Evolutionary conservation across 2,329 filamentous ascomycete species (phyloP).

Genomic region (Aaosphaeria pasadenensis): DNA sequence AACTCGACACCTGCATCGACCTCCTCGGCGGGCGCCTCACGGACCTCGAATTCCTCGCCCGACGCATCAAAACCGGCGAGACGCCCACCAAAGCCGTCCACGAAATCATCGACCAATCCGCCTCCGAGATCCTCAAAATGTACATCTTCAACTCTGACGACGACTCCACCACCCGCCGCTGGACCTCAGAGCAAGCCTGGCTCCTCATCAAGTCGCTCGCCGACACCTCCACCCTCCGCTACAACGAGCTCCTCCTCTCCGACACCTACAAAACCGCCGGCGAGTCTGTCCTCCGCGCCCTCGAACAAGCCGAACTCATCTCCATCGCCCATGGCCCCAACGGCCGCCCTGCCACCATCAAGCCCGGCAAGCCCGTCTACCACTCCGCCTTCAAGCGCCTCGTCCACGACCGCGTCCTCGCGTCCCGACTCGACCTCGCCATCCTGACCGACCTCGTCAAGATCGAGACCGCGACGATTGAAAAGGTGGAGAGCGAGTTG

Average conservation of each 20-base stretch:
- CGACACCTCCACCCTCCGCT: conserved; percentile 65
- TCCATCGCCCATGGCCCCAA: conserved; percentile 65
- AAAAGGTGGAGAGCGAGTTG: conserved; percentile 77
- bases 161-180: conserved; percentile 55
- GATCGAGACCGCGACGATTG: conserved; percentile 70
- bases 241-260: conserved; percentile 80
- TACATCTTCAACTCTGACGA: conserved; percentile 68
- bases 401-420: conserved; percentile 68
- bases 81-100: conserved; percentile 75
- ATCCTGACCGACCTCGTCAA: conserved; percentile 67
- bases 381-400: conserved; percentile 76
- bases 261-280: conserved; percentile 70
- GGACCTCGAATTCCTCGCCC: conserved; percentile 90
- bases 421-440: conserved; percentile 65
- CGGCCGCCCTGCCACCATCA: conserved; percentile 75
- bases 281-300: conserved; percentile 72
- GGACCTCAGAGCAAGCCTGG: conserved; percentile 88
- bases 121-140: conserved; percentile 89
- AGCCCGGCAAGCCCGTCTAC: conserved; percentile 82
- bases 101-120: conserved; percentile 85
- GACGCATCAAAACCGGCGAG: conserved; percentile 83
- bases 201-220: conserved; percentile 77
- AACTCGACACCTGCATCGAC: conserved; percentile 78
- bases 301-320: conserved; percentile 85
- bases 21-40: conserved; percentile 88